Base-by-base conservation (phyloP, 176 grass and related monocot species). In the Tuctoria greenei region DNA sequence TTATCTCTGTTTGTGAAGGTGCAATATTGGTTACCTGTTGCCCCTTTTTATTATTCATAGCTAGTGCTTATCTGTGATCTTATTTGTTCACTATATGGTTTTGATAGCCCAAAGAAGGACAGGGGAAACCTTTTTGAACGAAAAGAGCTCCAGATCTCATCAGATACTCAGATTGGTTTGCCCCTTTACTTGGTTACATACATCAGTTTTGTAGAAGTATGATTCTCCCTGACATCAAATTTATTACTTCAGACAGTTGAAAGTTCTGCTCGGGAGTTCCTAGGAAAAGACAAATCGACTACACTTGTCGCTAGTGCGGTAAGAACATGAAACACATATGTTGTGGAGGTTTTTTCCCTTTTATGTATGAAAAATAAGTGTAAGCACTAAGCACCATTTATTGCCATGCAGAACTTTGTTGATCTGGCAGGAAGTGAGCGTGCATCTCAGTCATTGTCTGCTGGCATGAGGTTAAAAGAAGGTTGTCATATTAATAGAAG, bases 371-470 rank as follows among this genome's bases (percentile, higher is more conserved):
- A 20, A 46, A 80, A 28, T 61, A 63, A 74, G 1, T 47, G 5
- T 71, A 45, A 74, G 44, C 34, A 27, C 4, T 69, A 43, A 73
- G 45, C 36, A 31, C 4, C 65, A 59, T 58, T 70, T 73, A 8
- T 69, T 70, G 9, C 65, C 16, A 36, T 93, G 76, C 87, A 97
- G 93, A 93, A 93, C 77, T 97, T 97, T 86, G 77, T 97, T 81
- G 93, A 97, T 90, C 77, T 97, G 58, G 93, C 93, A 36, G 93
- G 93, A 85, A 97, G 93, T 86, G 93, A 97, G 69, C 87, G 93
- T 47, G 93, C 90, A 60, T 90, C 85, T 90, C 93, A 97, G 73
- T 79, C 90, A 4, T 69, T 90, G 68, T 93, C 85, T 61, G 80
- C 82, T 76, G 93, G 93, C 64, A 81, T 90, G 14, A 93, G 93